Percentiles rank a stretch among this genome's conserved stretches.
phyloP scores from a whole-genome alignment of 345 rosid genomes.

The Corchorus capsularis region DNA sequence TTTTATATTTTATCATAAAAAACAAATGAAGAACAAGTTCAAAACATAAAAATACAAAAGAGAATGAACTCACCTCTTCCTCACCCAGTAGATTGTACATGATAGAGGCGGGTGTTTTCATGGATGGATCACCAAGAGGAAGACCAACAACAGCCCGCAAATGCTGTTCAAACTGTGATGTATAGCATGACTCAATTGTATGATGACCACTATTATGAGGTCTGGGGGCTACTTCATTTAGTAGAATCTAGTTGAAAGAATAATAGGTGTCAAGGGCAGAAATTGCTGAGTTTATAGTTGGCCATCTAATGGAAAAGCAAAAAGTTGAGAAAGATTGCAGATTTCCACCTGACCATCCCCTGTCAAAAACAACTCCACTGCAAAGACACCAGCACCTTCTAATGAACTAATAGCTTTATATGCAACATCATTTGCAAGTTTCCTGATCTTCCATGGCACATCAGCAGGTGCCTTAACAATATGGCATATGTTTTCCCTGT shows the following conservation, averaged over 20 bases:
- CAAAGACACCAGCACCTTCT: conserved; percentile 97
- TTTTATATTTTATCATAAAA: not conserved
- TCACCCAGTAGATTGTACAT: conserved; percentile 95
- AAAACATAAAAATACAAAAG: not conserved
- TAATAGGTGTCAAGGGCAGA: conserved; percentile 12
- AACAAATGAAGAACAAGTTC: not conserved
- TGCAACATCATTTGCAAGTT: conserved; percentile 86
- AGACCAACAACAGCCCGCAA: conserved; percentile 89
- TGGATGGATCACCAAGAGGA: conserved; percentile 96
- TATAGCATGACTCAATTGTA: conserved; percentile 91
- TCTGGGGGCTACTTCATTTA: conserved; percentile 98
- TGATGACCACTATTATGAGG: conserved; percentile 99
- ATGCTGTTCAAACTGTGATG: conserved; percentile 95
- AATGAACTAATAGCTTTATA: conserved; percentile 73
- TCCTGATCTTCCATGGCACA: conserved; percentile 76
- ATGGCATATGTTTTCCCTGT: conserved; percentile 94
- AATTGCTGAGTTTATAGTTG: not conserved
- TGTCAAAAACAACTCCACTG: conserved; percentile 91
- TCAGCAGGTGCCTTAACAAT: conserved; percentile 91
- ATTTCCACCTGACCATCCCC: conserved; percentile 69
- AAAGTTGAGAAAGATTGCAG: conserved; percentile 7
- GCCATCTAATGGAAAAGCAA: not conserved
- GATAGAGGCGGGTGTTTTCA: conserved; percentile 89
- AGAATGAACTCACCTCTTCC: conserved; percentile 58
- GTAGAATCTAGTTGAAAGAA: conserved; percentile 53